Evolutionary conservation across 1,284 basidiomycete species (phyloP), one percentile per base, ranked within the genome.

Genomic region (Meira miltonrushii): DNA sequence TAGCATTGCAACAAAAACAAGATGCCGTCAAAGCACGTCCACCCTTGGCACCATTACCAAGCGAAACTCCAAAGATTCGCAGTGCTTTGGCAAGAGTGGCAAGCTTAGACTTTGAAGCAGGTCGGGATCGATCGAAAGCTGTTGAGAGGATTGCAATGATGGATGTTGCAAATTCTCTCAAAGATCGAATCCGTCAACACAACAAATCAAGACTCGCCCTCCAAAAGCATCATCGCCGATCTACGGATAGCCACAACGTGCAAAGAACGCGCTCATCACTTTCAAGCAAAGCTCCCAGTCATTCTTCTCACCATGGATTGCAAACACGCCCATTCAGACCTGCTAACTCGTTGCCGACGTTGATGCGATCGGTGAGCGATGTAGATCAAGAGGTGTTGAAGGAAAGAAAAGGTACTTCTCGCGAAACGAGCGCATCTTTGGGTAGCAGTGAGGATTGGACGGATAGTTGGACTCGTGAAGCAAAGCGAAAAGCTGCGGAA

Each of bases 401-500:
- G 43, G 43, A 44, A 17, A 9, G 43, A 44, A 25, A 44, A 44
- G 4, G 9, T 44, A 4, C 43, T 25, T 17, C 17, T 4, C 43
- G 17, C 4, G 43, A 44, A 44, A 17, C 23, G 17, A 25, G 17
- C 43, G 43, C 43, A 44, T 17, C 17, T 17, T 44, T 17, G 37
- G 28, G 13, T 19, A 33, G 50, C 23, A 53, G 50, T 17, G 50
- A 53, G 5, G 50, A 53, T 41, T 53, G 50, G 50, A 15, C 28
- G 37, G 50, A 53, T 23, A 19, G 17, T 15, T 53, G 50, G 50
- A 38, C 50, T 7, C 23, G 12, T 2, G 46, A 48, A 12, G 25
- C 17, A 25, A 21, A 38, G 12, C 48, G 23, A 38, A 50, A 12
- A 53, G 50, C 8, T 23, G 13, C 17, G 3, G 21, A 53, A 13